Evolutionary conservation across 2,329 filamentous ascomycete species (phyloP), one percentile per base, ranked within the genome.

Genomic region (Helotiales sp.): DNA sequence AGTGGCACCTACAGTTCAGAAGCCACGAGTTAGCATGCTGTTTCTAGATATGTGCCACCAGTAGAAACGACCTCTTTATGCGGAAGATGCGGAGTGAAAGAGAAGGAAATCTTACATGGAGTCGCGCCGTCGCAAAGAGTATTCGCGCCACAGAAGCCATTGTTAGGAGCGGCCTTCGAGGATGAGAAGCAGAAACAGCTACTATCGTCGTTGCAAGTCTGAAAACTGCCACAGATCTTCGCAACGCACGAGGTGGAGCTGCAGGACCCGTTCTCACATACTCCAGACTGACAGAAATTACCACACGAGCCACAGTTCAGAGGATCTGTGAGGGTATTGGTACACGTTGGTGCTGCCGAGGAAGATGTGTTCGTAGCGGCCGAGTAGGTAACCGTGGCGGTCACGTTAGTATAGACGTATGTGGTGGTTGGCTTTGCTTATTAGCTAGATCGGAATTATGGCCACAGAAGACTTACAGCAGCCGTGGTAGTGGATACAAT

Each of bases 401-500:
- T 65, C 22, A 57, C 44, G 2, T 55, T 61, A 13, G 58, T 54
- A n/a, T 44, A 25, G 40, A 44, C 15, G 40, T 19, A 19, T 17
- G 34, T 49, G 2, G 24, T 50, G 5, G 22, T 44, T 15, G 27
- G 40, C 12, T 44, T 3, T 27, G 7, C n/a, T n/a, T n/a, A n/a
- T n/a, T n/a, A n/a, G n/a, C n/a, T n/a, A n/a, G n/a, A 12, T 13
- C 9, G 3, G 10, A 2, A 5, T 13, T 13, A 27, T 13, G 22
- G 22, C 8, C 9, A 12, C 19, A 44, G 40, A 44, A 24, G 13
- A 44, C 40, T 42, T n/a, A 56, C 30, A 29, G 51, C 53, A 33
- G 56, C 52, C 1, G 60, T 65, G 46, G 55, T 55, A 17, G 57
- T 64, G 1, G 44, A 34, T 8, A 54, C 27, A 1, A 55, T 57